phyloP scores from a whole-genome alignment of 805 yeast genomes.

The Myxozyma vanderwaltii region DNA sequence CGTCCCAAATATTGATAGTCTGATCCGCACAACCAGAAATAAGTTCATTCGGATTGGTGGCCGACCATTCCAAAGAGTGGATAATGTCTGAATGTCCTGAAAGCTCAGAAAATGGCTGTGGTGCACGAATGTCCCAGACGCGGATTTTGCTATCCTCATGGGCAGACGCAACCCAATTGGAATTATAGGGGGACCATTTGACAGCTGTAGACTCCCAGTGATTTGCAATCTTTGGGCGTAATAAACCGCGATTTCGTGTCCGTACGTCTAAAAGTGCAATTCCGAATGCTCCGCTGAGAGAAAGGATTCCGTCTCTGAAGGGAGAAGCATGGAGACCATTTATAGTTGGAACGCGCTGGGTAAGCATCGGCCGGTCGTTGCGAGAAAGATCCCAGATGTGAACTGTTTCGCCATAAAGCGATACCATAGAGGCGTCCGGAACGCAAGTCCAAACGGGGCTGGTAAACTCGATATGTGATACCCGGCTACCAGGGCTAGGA shows the following conservation, averaged over 20 bases:
- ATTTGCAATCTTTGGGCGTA: constrained; percentile 48
- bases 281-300: constrained; percentile 68
- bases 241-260: constrained; percentile 49
- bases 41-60: constrained; percentile 48
- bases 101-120: constrained; percentile 54
- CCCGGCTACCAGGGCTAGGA: constrained; percentile 36
- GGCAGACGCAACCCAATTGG: constrained; percentile 65
- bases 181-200: constrained; percentile 65
- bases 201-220: constrained; percentile 47
- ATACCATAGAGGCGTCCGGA: constrained; percentile 52
- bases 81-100: constrained; percentile 59
- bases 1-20: constrained; percentile 67
- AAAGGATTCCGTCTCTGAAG: constrained; percentile 54
- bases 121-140: constrained; percentile 75
- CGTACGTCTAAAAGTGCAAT: constrained; percentile 74
- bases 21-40: constrained; percentile 68
- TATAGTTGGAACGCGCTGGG: constrained; percentile 55
- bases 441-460: constrained; percentile 50
- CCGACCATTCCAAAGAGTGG: constrained; percentile 45
- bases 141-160: constrained; percentile 59
- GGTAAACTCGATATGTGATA: constrained; percentile 46
- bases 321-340: constrained; percentile 54
- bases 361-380: constrained; percentile 59
- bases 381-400: constrained; percentile 76
- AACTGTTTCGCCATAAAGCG: constrained; percentile 67